Conservation (phyloP, 169 alveolate species). For the Besnoitia besnoiti region DNA sequence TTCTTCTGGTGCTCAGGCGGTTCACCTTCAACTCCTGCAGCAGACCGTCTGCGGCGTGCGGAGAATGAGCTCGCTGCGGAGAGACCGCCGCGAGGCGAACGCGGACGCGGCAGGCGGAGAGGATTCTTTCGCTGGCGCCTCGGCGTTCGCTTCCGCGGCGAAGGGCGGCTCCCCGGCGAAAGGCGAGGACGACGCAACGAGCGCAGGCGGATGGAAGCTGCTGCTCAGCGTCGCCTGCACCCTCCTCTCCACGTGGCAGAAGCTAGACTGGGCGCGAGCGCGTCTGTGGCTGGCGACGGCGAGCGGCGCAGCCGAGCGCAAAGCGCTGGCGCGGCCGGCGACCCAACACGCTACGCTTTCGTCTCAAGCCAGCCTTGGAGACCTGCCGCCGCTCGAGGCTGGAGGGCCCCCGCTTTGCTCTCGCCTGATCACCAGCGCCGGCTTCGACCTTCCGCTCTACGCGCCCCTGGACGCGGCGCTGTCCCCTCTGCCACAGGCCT, state of each 20-base stretch:
- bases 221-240: neutral
- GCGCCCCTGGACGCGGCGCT: slow-evolving; percentile 31
- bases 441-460: slow-evolving; percentile 64
- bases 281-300: slow-evolving; percentile 35
- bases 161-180: neutral
- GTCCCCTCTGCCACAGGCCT: no score
- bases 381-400: neutral
- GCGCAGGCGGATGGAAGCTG: slow-evolving; percentile 13
- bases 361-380: neutral
- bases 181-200: neutral
- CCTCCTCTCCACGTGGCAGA: slow-evolving; percentile 14
- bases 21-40: slow-evolving; percentile 48
- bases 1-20: neutral
- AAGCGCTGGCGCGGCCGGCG: no score
- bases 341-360: neutral
- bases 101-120: neutral
- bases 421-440: slow-evolving; percentile 54
- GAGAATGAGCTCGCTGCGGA: neutral
- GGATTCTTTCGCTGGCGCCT: neutral
- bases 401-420: slow-evolving; percentile 42
- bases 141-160: neutral
- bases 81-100: neutral
- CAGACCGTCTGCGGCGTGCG: slow-evolving; percentile 49
- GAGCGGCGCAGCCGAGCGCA: slow-evolving; percentile 8
- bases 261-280: slow-evolving; percentile 1